A percentile compares a stretch with the other conserved stretches of the same genome.
Conservation (phyloP, 2,329 filamentous ascomycete species). For the Aureobasidium uvarum region DNA sequence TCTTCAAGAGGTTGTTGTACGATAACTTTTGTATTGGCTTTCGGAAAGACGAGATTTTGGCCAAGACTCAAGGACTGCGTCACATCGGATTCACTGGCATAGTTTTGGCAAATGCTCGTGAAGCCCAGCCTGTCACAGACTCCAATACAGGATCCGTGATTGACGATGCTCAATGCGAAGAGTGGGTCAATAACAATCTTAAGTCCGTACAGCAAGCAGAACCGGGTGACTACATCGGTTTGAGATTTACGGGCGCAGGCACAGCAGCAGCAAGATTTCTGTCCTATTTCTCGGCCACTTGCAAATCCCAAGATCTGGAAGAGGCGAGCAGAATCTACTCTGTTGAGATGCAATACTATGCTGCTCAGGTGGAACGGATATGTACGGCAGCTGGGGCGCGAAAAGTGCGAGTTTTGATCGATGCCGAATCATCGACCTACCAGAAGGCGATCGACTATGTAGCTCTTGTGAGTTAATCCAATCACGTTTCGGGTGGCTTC, state of each 20-base stretch:
- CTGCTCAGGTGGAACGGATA: background rate
- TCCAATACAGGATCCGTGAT: background rate
- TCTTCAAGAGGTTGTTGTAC: slow-evolving; percentile 10
- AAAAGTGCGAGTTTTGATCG: slow-evolving; percentile 10
- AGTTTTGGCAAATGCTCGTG: slow-evolving; percentile 18
- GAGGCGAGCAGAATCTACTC: background rate
- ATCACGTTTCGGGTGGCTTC: background rate
- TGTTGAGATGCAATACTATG: slow-evolving; percentile 4
- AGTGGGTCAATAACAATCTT: slow-evolving; percentile 13
- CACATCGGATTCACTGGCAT: slow-evolving; percentile 13
- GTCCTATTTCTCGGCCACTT: background rate
- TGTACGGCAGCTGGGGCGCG: slow-evolving; percentile 1
- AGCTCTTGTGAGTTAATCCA: background rate
- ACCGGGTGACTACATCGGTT: slow-evolving; percentile 8
- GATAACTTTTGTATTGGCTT: slow-evolving; percentile 13
- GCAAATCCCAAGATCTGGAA: background rate
- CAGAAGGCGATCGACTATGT: slow-evolving; percentile 7
- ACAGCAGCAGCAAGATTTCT: background rate
- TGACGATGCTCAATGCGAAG: background rate
- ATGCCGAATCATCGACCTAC: slow-evolving; percentile 11
- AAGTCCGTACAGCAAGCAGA: slow-evolving; percentile 16
- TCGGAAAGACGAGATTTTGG: background rate
- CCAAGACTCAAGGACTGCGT: background rate
- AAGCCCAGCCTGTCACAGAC: slow-evolving; percentile 1
- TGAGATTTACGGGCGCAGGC: slow-evolving; percentile 15